Conservation (phyloP, 306 rosid genomes). For the barrel medic (Medicago truncatula) region DNA sequence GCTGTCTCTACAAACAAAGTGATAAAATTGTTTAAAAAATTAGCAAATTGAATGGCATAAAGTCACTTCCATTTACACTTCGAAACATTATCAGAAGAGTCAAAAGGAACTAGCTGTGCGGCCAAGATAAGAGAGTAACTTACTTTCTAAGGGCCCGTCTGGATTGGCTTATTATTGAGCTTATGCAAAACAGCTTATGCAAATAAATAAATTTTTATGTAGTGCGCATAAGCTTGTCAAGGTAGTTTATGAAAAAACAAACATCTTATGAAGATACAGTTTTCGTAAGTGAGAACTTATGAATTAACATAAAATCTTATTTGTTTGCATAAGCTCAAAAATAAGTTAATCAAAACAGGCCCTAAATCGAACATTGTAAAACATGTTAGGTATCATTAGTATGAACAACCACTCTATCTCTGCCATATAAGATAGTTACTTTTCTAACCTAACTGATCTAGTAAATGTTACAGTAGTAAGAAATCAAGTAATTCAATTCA, state of each 20-base stretch:
- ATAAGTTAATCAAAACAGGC: too few species aligned
- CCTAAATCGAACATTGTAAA: background rate
- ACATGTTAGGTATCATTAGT: background rate
- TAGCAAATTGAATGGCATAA: slow-evolving; percentile 19
- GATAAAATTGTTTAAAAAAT: background rate
- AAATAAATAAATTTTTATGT: too few species aligned
- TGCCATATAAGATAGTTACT: background rate
- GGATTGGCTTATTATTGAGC: too few species aligned
- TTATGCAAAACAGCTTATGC: too few species aligned
- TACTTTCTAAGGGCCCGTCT: too few species aligned
- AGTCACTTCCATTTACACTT: background rate
- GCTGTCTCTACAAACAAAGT: too few species aligned
- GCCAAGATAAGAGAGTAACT: background rate
- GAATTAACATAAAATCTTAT: too few species aligned
- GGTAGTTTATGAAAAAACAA: too few species aligned
- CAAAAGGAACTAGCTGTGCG: slow-evolving; percentile 8
- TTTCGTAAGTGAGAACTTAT: too few species aligned
- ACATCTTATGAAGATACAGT: too few species aligned
- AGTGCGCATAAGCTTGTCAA: too few species aligned
- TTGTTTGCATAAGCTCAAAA: too few species aligned
- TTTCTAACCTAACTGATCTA: slow-evolving; percentile 7
- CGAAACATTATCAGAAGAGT: slow-evolving; percentile 23
- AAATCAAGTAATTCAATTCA: slow-evolving; percentile 11
- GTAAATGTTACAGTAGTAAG: background rate
- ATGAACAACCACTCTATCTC: background rate